Evolutionary conservation across 2,329 filamentous ascomycete species (phyloP).

Genomic region (Graphilbum ipis-grandicollis): DNA sequence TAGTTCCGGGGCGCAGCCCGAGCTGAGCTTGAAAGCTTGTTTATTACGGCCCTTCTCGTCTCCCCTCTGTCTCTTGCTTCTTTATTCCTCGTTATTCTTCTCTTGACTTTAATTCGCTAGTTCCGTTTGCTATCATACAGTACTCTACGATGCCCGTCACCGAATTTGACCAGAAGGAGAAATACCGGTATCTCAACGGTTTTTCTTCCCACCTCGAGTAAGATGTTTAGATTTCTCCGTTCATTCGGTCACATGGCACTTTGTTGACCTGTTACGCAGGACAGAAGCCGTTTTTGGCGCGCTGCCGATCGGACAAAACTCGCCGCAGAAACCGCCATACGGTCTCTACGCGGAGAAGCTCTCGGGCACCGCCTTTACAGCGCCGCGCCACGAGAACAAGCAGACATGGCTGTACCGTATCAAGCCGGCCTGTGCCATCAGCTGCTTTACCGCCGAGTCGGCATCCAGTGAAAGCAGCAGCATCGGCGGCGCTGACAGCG

Average conservation of each 20-base stretch:
- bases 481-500: slow-evolving; percentile 5
- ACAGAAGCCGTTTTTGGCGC: slow-evolving; percentile 61
- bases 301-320: slow-evolving; percentile 60
- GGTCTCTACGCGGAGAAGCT: slow-evolving; percentile 73
- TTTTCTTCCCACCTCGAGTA: slow-evolving; percentile 66
- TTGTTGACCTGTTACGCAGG: slow-evolving; percentile 23
- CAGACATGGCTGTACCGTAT: slow-evolving; percentile 60
- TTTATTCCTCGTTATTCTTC: too few species aligned
- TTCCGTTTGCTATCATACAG: background rate
- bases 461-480: too few species aligned
- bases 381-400: slow-evolving; percentile 49
- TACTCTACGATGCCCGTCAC: slow-evolving; percentile 28
- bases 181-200: slow-evolving; percentile 63
- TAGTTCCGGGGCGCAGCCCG: too few species aligned
- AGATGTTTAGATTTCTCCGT: background rate
- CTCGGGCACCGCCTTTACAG: slow-evolving; percentile 55
- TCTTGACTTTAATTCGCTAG: background rate
- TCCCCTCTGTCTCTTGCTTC: too few species aligned
- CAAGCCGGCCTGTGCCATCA: slow-evolving; percentile 44
- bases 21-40: too few species aligned
- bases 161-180: slow-evolving; percentile 28
- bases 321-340: slow-evolving; percentile 61
- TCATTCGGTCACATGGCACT: background rate
- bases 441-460: slow-evolving; percentile 32
- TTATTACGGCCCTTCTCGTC: too few species aligned